These are phyloP conservation scores for Cylindrotheca fusiformis DNA, from an alignment of 108 stramenopile genomes.

Conservation along the genomic window DNA sequence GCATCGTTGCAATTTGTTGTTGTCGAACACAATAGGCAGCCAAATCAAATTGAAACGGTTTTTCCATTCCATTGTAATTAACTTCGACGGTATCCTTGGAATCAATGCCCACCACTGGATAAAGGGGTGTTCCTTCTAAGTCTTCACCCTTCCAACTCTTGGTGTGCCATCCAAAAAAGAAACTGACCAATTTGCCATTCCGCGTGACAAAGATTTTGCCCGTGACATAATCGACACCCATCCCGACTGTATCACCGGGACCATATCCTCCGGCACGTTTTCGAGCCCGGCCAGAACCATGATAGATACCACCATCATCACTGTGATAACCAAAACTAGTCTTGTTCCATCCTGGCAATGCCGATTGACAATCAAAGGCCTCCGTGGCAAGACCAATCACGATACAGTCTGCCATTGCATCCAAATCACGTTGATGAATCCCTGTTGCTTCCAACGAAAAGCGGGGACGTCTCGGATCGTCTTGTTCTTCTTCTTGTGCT, in stretches of 20 bases:
- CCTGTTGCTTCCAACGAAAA: too few relatives aligned
- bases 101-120: neutral
- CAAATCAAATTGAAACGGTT: neutral
- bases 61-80: neutral
- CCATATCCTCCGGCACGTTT: neutral
- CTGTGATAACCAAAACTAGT: neutral
- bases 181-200: neutral
- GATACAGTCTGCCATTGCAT: neutral
- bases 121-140: neutral
- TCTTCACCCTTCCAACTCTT: neutral
- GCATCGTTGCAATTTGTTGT: neutral
- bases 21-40: neutral
- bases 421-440: neutral
- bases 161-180: too few relatives aligned
- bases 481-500: too few relatives aligned
- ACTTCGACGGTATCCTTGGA: neutral
- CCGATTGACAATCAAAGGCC: neutral
- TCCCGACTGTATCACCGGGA: neutral
- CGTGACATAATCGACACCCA: neutral
- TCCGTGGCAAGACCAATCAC: neutral
- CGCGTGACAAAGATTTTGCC: neutral
- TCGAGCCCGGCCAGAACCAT: neutral
- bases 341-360: neutral
- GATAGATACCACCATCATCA: neutral
- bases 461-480: too few relatives aligned